phyloP scores from a whole-genome alignment of 768 basidiomycete species.

The Boletus tomentosulus region DNA sequence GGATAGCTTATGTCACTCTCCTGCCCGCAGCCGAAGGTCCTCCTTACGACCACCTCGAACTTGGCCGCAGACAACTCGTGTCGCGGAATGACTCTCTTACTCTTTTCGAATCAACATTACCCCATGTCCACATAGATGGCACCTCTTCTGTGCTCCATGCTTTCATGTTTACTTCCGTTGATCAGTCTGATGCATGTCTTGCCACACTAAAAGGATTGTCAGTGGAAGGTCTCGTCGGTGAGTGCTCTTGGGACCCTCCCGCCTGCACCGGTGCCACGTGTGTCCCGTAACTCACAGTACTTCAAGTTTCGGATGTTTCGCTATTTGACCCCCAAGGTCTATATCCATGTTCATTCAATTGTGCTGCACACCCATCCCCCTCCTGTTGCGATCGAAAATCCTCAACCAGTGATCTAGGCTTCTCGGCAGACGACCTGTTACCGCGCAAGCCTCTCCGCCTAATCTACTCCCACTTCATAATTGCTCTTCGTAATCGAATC shows the following conservation, averaged over 20 bases:
- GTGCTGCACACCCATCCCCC: constrained; percentile 38
- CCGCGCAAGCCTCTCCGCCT: constrained; percentile 43
- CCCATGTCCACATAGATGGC: constrained; percentile 45
- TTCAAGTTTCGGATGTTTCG: constrained; percentile 39
- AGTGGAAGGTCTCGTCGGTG: constrained; percentile 51
- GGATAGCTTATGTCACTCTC: constrained; percentile 46
- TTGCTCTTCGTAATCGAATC: constrained; percentile 53
- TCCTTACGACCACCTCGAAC: constrained; percentile 46
- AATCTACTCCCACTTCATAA: constrained; percentile 47
- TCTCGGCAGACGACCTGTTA: constrained; percentile 37
- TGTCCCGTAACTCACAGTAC: constrained; percentile 7
- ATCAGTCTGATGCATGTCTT: constrained; percentile 29
- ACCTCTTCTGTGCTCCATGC: constrained; percentile 49
- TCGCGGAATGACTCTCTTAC: constrained; percentile 33
- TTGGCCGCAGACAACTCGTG: constrained; percentile 49
- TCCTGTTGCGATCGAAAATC: constrained; percentile 29
- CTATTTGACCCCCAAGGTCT: constrained; percentile 46
- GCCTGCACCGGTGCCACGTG: constrained; percentile 1
- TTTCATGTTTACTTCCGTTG: constrained; percentile 46
- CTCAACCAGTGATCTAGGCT: constrained; percentile 16
- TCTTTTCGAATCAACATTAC: constrained; percentile 48
- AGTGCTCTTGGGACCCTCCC: constrained; percentile 23
- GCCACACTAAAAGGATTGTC: constrained; percentile 35
- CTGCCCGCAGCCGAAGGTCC: constrained; percentile 25
- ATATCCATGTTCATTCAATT: constrained; percentile 51